Evolutionary conservation across 345 rosid genomes (phyloP).

Genomic region (Hibiscus tridactylites): DNA sequence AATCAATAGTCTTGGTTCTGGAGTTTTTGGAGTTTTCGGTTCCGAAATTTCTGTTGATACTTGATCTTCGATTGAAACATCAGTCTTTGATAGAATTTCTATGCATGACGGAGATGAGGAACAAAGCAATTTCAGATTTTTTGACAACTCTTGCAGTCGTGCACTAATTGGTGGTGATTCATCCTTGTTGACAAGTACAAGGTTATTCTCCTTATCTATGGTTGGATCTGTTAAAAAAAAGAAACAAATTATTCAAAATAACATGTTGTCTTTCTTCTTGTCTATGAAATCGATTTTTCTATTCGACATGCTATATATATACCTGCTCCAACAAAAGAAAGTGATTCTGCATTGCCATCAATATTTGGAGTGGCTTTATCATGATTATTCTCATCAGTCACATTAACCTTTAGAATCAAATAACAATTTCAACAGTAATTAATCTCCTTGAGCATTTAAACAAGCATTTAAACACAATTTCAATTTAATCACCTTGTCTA

Average conservation of each 20-base stretch:
- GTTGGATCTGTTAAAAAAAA: slow-evolving; percentile 18
- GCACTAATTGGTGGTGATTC: slow-evolving; percentile 50
- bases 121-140: slow-evolving; percentile 40
- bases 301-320: slow-evolving; percentile 2
- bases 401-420: slow-evolving; percentile 15
- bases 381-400: slow-evolving; percentile 6
- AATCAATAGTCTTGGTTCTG: slow-evolving; percentile 14
- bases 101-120: slow-evolving; percentile 24
- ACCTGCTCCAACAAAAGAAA: slow-evolving; percentile 27
- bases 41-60: slow-evolving; percentile 21
- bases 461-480: neutral
- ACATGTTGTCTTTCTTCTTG: neutral
- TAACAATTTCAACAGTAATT: neutral
- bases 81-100: slow-evolving; percentile 20
- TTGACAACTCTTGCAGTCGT: slow-evolving; percentile 45
- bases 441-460: neutral
- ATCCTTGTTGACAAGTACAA: slow-evolving; percentile 18
- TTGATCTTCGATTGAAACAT: slow-evolving; percentile 4
- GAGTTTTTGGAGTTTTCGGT: slow-evolving; percentile 59
- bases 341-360: slow-evolving; percentile 8
- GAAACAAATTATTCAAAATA: neutral
- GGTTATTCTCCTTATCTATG: slow-evolving; percentile 42
- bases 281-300: neutral
- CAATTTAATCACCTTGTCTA: slow-evolving; percentile 16
- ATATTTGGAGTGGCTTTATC: slow-evolving; percentile 18